Percentiles rank a stretch among this genome's conserved stretches.
Evolutionary conservation across 345 rosid species (phyloP).

Genomic region (Corchorus capsularis): DNA sequence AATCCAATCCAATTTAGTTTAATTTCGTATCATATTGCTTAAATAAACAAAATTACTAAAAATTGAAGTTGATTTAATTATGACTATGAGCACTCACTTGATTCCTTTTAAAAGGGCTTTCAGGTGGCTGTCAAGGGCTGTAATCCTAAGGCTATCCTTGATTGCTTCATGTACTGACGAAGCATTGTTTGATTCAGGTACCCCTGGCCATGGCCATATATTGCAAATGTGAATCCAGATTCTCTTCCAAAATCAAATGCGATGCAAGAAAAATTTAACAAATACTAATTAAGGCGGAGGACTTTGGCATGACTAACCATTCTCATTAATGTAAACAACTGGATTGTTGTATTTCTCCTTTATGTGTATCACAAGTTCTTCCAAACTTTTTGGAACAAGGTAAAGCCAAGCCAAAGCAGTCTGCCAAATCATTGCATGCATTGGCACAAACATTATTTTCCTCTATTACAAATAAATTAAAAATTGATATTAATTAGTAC

Average conservation of each 20-base stretch:
- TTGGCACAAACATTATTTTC: no score
- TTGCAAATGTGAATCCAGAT: no score
- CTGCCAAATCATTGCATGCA: constrained; percentile 19
- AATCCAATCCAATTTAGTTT: neutral
- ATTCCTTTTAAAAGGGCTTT: constrained; percentile 36
- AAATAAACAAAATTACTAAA: no score
- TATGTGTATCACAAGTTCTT: constrained; percentile 27
- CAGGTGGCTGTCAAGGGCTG: constrained; percentile 40
- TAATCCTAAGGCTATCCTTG: constrained; percentile 43
- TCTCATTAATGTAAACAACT: constrained; percentile 44
- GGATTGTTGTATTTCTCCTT: constrained; percentile 31
- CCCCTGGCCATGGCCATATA: constrained; percentile 9
- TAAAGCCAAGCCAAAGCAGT: constrained; percentile 36
- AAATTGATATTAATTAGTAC: no score
- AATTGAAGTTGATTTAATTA: no score
- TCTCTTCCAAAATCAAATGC: neutral
- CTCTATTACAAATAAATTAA: no score
- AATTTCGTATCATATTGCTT: no score
- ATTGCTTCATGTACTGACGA: constrained; percentile 29
- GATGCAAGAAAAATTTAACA: neutral
- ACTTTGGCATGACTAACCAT: constrained; percentile 28
- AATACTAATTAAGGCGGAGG: neutral
- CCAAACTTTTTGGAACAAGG: constrained; percentile 38
- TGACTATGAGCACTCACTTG: constrained; percentile 35
- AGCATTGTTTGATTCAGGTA: constrained; percentile 27